Evolutionary conservation across 306 rosid genomes (phyloP).

Genomic region (Gynostemma pentaphyllum): DNA sequence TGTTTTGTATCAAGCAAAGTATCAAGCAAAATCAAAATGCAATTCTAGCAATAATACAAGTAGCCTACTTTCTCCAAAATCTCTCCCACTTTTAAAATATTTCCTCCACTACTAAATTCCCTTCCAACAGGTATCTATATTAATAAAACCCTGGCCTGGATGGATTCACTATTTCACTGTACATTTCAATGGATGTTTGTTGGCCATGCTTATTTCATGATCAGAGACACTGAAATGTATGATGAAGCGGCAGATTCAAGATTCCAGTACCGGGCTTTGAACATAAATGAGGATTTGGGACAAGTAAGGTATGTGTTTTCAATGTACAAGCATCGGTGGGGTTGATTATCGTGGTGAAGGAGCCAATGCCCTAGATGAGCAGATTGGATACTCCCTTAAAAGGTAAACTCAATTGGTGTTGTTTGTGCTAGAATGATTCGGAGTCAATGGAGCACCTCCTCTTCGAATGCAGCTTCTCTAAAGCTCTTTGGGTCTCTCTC

Average conservation of each 20-base stretch:
- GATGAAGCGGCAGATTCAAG: slow-evolving; percentile 65
- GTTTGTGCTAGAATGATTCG: no score
- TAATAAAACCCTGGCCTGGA: no score
- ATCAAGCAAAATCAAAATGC: no score
- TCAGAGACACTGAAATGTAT: slow-evolving; percentile 56
- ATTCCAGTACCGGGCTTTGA: slow-evolving; percentile 91
- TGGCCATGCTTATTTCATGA: slow-evolving; percentile 94
- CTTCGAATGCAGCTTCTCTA: no score
- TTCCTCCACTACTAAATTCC: no score
- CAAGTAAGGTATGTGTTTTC: slow-evolving; percentile 85
- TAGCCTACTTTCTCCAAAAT: no score
- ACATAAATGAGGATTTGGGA: slow-evolving; percentile 93
- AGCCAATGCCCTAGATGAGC: slow-evolving; percentile 24
- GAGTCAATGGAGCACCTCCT: no score
- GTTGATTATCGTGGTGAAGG: slow-evolving; percentile 47
- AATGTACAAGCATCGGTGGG: slow-evolving; percentile 80
- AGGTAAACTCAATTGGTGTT: slow-evolving; percentile 45
- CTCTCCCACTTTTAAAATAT: no score
- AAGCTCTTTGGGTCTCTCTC: no score
- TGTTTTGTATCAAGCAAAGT: no score
- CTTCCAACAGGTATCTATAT: no score
- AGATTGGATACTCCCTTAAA: slow-evolving; percentile 34
- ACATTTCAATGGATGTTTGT: slow-evolving; percentile 91
- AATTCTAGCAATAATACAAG: no score
- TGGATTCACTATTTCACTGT: slow-evolving; percentile 84